Evolutionary conservation across 1,284 basidiomycete species (phyloP).

Genomic region (Sporisorium sorghi): DNA sequence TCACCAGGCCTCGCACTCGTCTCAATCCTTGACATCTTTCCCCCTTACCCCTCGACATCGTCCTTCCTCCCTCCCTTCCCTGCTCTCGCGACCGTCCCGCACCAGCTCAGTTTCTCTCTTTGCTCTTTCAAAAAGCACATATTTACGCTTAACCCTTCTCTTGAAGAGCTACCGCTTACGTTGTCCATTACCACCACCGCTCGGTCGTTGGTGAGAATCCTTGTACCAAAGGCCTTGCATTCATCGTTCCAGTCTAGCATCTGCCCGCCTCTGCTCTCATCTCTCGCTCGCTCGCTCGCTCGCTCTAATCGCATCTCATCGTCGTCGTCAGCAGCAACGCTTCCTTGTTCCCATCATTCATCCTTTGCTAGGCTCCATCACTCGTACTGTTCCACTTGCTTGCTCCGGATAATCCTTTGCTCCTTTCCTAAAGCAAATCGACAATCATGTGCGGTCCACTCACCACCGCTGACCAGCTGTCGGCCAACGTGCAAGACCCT

Average conservation of each 20-base stretch:
- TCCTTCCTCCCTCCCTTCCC: background rate
- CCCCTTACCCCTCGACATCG: background rate
- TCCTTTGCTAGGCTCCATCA: background rate
- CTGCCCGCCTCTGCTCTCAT: background rate
- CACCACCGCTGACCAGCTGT: slow-evolving; percentile 8
- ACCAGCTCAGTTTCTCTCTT: background rate
- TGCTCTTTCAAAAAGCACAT: background rate
- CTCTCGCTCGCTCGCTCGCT: background rate
- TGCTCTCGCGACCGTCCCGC: background rate
- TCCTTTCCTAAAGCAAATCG: background rate
- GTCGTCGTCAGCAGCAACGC: slow-evolving; percentile 4
- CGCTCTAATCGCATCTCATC: slow-evolving; percentile 19
- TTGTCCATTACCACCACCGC: background rate
- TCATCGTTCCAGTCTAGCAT: slow-evolving; percentile 8
- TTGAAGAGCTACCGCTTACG: slow-evolving; percentile 10
- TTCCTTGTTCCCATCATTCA: background rate
- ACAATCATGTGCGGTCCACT: slow-evolving; percentile 33
- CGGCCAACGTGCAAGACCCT: slow-evolving; percentile 13
- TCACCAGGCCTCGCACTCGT: slow-evolving; percentile 9
- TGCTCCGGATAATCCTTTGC: background rate
- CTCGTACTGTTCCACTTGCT: background rate
- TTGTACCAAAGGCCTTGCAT: no score
- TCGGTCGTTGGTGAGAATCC: slow-evolving; percentile 5
- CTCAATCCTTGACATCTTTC: background rate
- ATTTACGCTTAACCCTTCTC: slow-evolving; percentile 3